Base-by-base conservation (phyloP, 2,329 filamentous ascomycete genomes). In the Raffaelea ambrosiae region DNA sequence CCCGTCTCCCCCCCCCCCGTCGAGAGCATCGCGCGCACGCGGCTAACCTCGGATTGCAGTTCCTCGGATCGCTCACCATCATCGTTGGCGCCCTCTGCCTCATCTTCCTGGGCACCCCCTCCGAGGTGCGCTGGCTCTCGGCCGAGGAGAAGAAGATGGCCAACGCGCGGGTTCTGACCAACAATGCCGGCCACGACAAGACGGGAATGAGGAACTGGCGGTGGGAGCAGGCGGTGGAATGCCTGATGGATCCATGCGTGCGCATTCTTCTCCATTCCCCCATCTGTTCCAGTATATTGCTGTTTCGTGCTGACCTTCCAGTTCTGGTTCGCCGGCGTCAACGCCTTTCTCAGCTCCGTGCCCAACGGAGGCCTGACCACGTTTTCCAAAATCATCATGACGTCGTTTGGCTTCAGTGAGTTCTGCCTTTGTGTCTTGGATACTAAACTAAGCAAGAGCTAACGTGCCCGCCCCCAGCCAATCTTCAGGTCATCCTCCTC, bases 291-390 rank as follows among this genome's bases (percentile, higher is more conserved):
- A n/a, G n/a, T n/a, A n/a, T n/a, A 9, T 33, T 33, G 9, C 16
- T 33, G 9, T 33, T 33, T 33, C 16, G 31, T 33, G 5, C 35
- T 38, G 26, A 29, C 26, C 7, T 29, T 18, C 11, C 39, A 62
- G 57, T 66, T 67, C 47, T 67, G 60, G 61, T 65, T 67, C 20
- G 60, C 60, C 0, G 64, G 63, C 5, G 21, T 59, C 43, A 67
- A 67, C 40, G 63, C 65, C 0, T 66, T 67, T 44, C 51, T 67
- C 2, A 57, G 53, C 33, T 65, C 60, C 2, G 58, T 67, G 0
- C 63, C 65, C 1, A 67, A 67, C 18, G 65, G 50, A 5, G 50
- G 62, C 4, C 54, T 65, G 16, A 65, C 63, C 1, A 62, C 63
- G 1, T 65, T 65, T 48, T 54, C 57, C 8, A 54, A 56, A 7